phyloP scores from a whole-genome alignment of 176 grass and related monocot genomes.

The Lolium perenne region DNA sequence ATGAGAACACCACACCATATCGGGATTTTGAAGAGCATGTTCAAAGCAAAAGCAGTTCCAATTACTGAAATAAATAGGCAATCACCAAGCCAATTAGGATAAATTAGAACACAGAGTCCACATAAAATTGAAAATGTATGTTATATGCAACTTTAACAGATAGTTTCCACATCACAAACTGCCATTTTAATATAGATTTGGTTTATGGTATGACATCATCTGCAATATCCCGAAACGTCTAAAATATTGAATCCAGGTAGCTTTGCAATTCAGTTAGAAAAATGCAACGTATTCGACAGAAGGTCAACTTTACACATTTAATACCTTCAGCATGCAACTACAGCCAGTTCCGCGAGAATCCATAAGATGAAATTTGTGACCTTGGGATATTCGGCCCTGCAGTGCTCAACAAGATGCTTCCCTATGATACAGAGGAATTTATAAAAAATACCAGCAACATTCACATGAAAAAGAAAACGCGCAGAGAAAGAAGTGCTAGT shows the following conservation, averaged over 20 bases:
- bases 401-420: conserved; percentile 98
- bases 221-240: conserved; percentile 23
- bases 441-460: conserved; percentile 33
- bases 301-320: conserved; percentile 17
- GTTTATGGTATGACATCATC: conserved; percentile 19
- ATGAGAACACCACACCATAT: conserved; percentile 96
- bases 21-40: conserved; percentile 90
- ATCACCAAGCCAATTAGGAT: conserved; percentile 28
- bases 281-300: background rate
- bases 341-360: conserved; percentile 96
- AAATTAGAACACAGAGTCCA: conserved; percentile 5
- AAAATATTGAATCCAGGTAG: background rate
- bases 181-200: conserved; percentile 6
- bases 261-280: conserved; percentile 13
- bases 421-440: conserved; percentile 55
- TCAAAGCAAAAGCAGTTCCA: conserved; percentile 98
- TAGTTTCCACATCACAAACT: conserved; percentile 16
- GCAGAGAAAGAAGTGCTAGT: conserved; percentile 22
- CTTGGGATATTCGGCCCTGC: conserved; percentile 91
- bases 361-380: conserved; percentile 86
- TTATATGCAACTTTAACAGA: background rate
- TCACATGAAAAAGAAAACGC: conserved; percentile 16
- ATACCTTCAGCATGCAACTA: conserved; percentile 99
- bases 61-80: conserved; percentile 67
- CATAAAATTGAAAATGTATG: background rate